Conservation (phyloP, 2,329 filamentous ascomycete species). For the Epichloe hybrida region DNA sequence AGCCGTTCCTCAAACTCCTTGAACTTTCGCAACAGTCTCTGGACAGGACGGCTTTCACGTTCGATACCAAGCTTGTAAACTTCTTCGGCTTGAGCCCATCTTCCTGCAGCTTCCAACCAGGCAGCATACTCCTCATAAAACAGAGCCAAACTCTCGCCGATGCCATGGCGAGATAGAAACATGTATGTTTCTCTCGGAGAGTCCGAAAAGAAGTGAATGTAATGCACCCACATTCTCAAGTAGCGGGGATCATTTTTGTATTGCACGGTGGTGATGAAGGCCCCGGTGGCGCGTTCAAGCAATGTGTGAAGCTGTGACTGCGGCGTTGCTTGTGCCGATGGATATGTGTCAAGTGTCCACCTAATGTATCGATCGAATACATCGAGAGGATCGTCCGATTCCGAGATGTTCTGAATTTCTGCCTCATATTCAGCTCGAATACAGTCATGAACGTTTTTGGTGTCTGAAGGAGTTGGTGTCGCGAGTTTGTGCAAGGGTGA, state of each 20-base stretch:
- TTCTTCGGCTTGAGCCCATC: slow-evolving; percentile 87
- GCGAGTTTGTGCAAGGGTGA: slow-evolving; percentile 42
- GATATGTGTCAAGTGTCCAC: slow-evolving; percentile 93
- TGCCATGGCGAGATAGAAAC: slow-evolving; percentile 75
- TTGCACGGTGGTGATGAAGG: slow-evolving; percentile 70
- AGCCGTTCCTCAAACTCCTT: slow-evolving; percentile 75
- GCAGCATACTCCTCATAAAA: slow-evolving; percentile 96
- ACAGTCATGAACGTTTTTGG: slow-evolving; percentile 62
- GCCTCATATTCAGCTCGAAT: slow-evolving; percentile 75
- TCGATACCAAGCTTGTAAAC: slow-evolving; percentile 86
- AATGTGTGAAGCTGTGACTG: slow-evolving; percentile 82
- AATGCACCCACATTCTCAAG: slow-evolving; percentile 84
- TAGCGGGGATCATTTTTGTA: slow-evolving; percentile 96
- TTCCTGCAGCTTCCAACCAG: slow-evolving; percentile 73
- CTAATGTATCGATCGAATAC: slow-evolving; percentile 93
- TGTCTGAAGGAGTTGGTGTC: slow-evolving; percentile 56
- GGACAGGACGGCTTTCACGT: slow-evolving; percentile 68
- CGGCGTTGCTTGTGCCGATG: slow-evolving; percentile 79
- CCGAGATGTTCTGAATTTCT: slow-evolving; percentile 63
- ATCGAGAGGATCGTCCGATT: slow-evolving; percentile 90
- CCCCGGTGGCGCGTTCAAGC: slow-evolving; percentile 83
- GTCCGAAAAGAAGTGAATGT: slow-evolving; percentile 86
- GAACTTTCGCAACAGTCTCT: slow-evolving; percentile 77
- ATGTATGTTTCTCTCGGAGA: slow-evolving; percentile 86
- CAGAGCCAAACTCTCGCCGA: slow-evolving; percentile 75